Evolutionary conservation across 768 basidiomycete genomes (phyloP), one percentile per base, ranked within the genome.

Genomic region (Coprinellus aureogranulatus): DNA sequence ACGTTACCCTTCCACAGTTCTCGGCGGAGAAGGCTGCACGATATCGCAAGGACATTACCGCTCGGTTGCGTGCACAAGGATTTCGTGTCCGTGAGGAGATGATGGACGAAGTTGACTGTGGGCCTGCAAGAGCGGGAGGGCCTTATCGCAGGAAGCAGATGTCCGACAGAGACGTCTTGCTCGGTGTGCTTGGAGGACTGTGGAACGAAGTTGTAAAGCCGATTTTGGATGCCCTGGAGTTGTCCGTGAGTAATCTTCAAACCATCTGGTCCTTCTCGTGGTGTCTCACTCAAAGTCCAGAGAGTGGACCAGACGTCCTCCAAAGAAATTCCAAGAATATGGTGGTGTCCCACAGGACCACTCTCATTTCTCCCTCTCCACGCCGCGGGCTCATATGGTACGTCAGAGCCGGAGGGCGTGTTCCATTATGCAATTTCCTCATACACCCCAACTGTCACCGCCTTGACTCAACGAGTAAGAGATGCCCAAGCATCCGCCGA

Each of bases 301-400:
- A 42, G 4, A 20, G 14, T 14, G 41, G 23, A 53, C 23, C n/a
- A 40, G 18, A 16, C n/a, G n/a, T n/a, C n/a, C 12, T 26, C 4
- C 42, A 18, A 51, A 12, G 25, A 26, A n/a, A 16, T 25, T 18
- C 53, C 60, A 44, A 14, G 53, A 22, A 39, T 65, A n/a, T 59
- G 58, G 51, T 71, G 69, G 69, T 68, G 63, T 41, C 54, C 61
- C 20, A 63, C 68, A 18, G 67, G 69, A 12, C 55, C 50, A n/a
- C 68, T 77, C 53, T 25, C 70, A 3, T 68, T 74, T 25, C 53
- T 77, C 30, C 75, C 75, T 4, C 60, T 77, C 18, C 76, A 77
- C 6, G 74, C 73, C 1, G 76, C 76, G 50, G 66, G 69, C 4
- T 60, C 67, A 2, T 75, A 73, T 28, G 48, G 51, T 51, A 55